Evolutionary conservation across 768 basidiomycete species (phyloP).

Genomic region (Kwoniella botswanensis): DNA sequence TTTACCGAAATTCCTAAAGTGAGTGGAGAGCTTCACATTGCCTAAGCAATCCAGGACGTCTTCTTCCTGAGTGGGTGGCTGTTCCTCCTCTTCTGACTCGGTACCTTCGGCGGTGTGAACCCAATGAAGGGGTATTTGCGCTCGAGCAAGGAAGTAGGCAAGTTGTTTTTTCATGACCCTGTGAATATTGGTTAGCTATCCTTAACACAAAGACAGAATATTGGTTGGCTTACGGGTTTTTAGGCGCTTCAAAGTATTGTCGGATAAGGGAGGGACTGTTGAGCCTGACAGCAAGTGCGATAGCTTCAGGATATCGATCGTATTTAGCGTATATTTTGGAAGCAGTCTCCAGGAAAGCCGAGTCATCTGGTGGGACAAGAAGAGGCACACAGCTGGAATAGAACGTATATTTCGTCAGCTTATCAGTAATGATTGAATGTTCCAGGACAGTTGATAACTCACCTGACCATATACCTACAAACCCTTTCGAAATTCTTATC

Average conservation of each 20-base stretch:
- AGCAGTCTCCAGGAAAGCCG: constrained; percentile 83
- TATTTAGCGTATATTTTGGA: constrained; percentile 87
- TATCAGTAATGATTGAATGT: too few relatives aligned
- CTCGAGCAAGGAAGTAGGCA: constrained; percentile 88
- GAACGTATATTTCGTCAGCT: too few relatives aligned
- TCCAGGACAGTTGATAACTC: constrained; percentile 52
- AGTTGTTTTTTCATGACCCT: constrained; percentile 93
- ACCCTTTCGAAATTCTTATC: constrained; percentile 73
- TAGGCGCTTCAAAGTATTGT: constrained; percentile 85
- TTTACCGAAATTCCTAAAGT: constrained; percentile 90
- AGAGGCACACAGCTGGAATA: constrained; percentile 80
- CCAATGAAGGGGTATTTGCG: constrained; percentile 90
- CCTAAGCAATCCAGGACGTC: constrained; percentile 84
- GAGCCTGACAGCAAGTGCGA: constrained; percentile 81
- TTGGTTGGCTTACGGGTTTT: constrained; percentile 70
- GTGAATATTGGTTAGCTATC: too few relatives aligned
- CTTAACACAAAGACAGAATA: too few relatives aligned
- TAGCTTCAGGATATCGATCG: constrained; percentile 86
- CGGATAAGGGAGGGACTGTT: constrained; percentile 78
- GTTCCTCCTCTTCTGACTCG: constrained; percentile 64
- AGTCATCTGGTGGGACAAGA: constrained; percentile 89
- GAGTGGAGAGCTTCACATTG: constrained; percentile 79
- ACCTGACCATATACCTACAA: constrained; percentile 95
- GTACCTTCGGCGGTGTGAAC: constrained; percentile 66
- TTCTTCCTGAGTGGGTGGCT: constrained; percentile 71